Evolutionary conservation across 1,284 basidiomycete genomes (phyloP), one percentile per base, ranked within the genome.

Genomic region (Ustilago vetiveriae): DNA sequence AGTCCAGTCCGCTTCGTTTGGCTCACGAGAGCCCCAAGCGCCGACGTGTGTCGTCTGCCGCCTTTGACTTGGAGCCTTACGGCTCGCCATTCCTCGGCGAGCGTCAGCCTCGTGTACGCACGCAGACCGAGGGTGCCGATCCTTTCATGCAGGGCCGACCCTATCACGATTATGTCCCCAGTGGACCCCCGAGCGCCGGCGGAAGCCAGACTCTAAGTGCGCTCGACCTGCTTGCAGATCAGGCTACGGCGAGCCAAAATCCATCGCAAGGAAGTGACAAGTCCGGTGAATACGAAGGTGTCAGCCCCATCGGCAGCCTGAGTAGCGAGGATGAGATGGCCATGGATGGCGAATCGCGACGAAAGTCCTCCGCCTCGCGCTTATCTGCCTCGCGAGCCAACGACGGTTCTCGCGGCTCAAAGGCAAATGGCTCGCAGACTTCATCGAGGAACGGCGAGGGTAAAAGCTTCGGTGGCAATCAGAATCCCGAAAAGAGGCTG

Each of bases 191-290:
- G 11, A 63, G 51, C 39, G 64, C 55, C 16, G 59, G 43, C 24
- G 64, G 50, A 4, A 64, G 59, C 27, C 60, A 71, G 29, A 58
- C 47, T n/a, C 32, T 79, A 17, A 72, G 70, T 19, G 80, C 80
- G 33, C 64, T 82, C 22, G 80, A 82, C 53, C 47, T 82, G 47
- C 74, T 82, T 10, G 80, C 80, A 16, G 78, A 82, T 44, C 80
- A 82, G 49, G 80, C 80, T 8, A 79, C 79, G 2, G 74, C 78
- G 6, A 72, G 67, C 45, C 78, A 80, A 43, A 73, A 77, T 21
- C 75, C 75, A 29, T 72, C 70, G 29, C 70, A 76, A 59, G 72
- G 66, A 14, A 75, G 71, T 36, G 76, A 76, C 38, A 62, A 59
- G 29, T 76, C 69, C 8, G 63, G 52, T 19, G 69, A 62, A 35